Evolutionary conservation across 768 basidiomycete species (phyloP), one percentile per base, ranked within the genome.

Genomic region (Macrolepiota albuminosa): DNA sequence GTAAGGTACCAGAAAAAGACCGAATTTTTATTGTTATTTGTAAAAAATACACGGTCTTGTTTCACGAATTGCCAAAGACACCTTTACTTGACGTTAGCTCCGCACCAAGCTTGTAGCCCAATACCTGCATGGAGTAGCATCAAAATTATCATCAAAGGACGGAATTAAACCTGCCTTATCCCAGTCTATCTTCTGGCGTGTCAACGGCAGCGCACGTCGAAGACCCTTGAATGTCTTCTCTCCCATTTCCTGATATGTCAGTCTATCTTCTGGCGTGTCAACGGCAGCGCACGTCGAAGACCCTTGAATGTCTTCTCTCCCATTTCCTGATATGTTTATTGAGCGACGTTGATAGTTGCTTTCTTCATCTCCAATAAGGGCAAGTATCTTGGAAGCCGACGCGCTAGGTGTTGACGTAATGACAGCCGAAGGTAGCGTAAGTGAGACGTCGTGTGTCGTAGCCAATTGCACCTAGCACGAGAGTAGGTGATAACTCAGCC

Each of bases 141-240:
- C 47, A 49, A 16, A 6, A n/a, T n/a, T 8, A 21, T 33, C 29
- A 52, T 34, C 40, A 26, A 7, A 11, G 18, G 49, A 57, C 57
- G 14, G n/a, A 51, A 53, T 26, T 39, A 0, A 31, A 47, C 76
- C 11, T 58, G 91, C 93, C 81, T 88, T 93, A 63, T 96, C 94
- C 96, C 97, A 99, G 61, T 98, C 95, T 40, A 98, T 72, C 73
- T 98, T 98, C 70, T 93, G 91, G 65, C 93, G 82, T 13, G 95
- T 98, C 68, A 98, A 77, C 0, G 96, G 97, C 59, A 99, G 73
- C 1, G 95, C 94, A 40, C 97, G 82, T 65, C 97, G 80, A 54
- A 99, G 78, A 6, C 89, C 86, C 72, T 92, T 93, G 82, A 98
- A 98, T 0, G 91, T 89, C 75, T 93, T 94, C 67, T 98, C 95